Conservation (phyloP, 345 rosid species). For the Populus ilicifolia region DNA sequence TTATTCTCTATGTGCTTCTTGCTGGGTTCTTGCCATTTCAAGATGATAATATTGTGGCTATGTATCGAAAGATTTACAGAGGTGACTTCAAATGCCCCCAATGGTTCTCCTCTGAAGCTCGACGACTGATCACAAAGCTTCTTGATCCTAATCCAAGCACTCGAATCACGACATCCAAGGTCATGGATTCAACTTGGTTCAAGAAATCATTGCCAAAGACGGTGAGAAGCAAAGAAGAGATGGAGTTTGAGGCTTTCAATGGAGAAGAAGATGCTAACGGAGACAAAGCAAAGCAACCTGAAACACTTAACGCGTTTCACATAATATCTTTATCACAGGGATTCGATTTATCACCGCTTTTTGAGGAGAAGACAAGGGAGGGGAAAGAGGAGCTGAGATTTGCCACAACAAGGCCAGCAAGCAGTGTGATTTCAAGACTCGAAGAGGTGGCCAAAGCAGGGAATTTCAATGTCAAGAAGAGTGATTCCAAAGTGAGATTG, state of each 20-base stretch:
- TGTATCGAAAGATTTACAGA: conserved; percentile 77
- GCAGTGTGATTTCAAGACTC: conserved; percentile 74
- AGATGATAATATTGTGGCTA: conserved; percentile 68
- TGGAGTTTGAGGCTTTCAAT: conserved; percentile 32
- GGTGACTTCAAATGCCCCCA: conserved; percentile 94
- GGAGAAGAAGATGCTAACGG: conserved; percentile 13
- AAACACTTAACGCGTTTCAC: conserved; percentile 80
- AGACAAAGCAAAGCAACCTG: conserved; percentile 41
- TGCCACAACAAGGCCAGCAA: conserved; percentile 71
- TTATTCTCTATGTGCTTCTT: conserved; percentile 73
- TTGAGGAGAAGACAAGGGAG: conserved; percentile 81
- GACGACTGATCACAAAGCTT: conserved; percentile 68
- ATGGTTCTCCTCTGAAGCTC: conserved; percentile 76
- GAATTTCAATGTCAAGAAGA: conserved; percentile 67
- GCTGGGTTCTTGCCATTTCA: conserved; percentile 90
- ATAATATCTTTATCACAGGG: conserved; percentile 85
- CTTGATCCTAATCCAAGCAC: conserved; percentile 78
- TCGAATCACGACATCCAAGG: conserved; percentile 48
- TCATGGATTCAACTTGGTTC: conserved; percentile 78
- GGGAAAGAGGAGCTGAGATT: conserved; percentile 79
- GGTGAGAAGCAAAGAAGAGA: conserved; percentile 19
- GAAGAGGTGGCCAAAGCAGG: conserved; percentile 68
- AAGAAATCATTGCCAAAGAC: conserved; percentile 44
- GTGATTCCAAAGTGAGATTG: conserved; percentile 62
- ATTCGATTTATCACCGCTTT: conserved; percentile 76